Evolutionary conservation across 108 stramenopile genomes (phyloP), one percentile per base, ranked within the genome.

Genomic region (Nitzschia sp.): DNA sequence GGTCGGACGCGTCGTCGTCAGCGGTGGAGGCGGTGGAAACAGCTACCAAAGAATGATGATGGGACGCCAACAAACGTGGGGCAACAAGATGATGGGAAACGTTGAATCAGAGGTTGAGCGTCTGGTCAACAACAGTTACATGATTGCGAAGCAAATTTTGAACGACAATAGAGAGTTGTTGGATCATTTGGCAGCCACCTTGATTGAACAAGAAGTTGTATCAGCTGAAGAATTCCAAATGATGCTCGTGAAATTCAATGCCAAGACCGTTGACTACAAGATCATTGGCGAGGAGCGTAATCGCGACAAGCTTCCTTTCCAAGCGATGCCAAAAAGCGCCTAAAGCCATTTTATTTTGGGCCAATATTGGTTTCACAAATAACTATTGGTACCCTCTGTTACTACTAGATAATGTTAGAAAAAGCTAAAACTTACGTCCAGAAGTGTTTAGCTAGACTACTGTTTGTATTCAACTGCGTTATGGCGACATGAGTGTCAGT

Each of bases 181-280:
- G 30, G 88, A 98, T 48, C 85, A 89, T 63, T 73, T 96, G 69
- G 85, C 90, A 1, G 58, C 82, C 25, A 78, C 76, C n/a, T 80
- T 98, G 56, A 73, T 93, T 15, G 97, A 98, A 45, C 86, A 92
- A 63, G 97, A 98, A 66, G 92, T 96, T 45, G 96, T 98, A 13
- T 90, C 95, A 9, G 91, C 93, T 6, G 94, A 95, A 65, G 97
- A 96, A 69, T 93, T 98, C 48, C 92, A 95, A 59, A 85, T 95
- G 84, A 95, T 98, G 90, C 53, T 98, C 22, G 81, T 94, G 0
- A 53, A 92, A 58, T 94, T 86, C 78, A 87, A 86, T 54, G 80
- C 88, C 13, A 76, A 91, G 73, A 83, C 87, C 15, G 72, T 80
- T 67, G 90, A 89, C 45, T 95, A 87, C 73, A 76, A 75, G 21